phyloP scores from a whole-genome alignment of 2,329 filamentous ascomycete species.

The Fusarium nelsonii region DNA sequence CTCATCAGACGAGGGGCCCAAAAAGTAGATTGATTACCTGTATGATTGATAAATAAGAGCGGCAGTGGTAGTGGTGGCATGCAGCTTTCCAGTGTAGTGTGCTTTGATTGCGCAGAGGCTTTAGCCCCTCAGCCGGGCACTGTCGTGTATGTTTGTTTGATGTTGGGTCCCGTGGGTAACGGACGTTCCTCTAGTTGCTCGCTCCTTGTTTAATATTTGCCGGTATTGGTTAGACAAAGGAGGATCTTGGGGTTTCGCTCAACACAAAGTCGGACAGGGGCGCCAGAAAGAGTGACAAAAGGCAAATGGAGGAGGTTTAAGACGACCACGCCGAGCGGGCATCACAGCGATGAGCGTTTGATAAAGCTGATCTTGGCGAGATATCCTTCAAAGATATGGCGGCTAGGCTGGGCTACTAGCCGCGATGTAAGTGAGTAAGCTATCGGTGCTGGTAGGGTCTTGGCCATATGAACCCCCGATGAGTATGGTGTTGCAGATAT shows the following conservation, averaged over 20 bases:
- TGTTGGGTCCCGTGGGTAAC: background rate
- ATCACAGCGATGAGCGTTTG: conserved; percentile 16
- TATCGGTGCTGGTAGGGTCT: background rate
- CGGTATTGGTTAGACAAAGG: background rate
- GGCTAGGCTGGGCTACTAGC: conserved; percentile 6
- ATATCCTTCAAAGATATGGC: background rate
- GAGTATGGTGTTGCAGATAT: conserved; percentile 6
- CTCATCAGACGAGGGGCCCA: conserved; percentile 25
- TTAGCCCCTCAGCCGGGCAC: background rate
- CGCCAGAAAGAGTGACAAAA: conserved; percentile 4
- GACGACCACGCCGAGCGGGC: conserved; percentile 6
- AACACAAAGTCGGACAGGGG: conserved; percentile 6
- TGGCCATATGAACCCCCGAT: conserved; percentile 1
- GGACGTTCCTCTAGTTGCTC: conserved; percentile 9
- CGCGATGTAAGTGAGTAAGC: conserved; percentile 1
- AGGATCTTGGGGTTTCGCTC: conserved; percentile 4
- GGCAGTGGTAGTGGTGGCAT: background rate
- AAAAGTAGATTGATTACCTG: background rate
- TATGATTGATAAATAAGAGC: background rate
- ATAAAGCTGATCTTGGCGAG: background rate
- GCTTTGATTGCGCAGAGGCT: background rate
- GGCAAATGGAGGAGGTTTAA: background rate
- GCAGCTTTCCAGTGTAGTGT: background rate
- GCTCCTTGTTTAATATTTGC: background rate
- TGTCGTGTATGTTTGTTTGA: background rate